These are phyloP conservation scores for Pythium volutum DNA, from an alignment of 352 stramenopile species.

Conservation along the genomic window DNA sequence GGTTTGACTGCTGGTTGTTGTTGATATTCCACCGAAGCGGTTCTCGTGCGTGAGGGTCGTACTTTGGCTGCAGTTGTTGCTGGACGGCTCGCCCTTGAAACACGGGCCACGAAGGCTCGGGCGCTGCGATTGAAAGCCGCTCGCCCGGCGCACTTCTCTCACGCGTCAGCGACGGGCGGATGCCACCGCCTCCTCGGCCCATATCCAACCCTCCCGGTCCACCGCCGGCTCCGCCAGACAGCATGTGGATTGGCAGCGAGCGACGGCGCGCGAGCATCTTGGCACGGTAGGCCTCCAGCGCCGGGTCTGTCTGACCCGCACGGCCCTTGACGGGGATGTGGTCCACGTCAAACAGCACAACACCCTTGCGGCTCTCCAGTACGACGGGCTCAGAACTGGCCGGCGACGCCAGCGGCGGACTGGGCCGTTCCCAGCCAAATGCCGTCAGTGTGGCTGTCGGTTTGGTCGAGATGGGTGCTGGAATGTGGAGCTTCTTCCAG, in stretches of 20 bases:
- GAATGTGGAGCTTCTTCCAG: not conserved
- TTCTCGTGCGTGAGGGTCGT: not conserved
- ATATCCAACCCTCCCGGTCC: not conserved
- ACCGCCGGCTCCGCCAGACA: constrained; percentile 16
- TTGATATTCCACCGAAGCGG: not conserved
- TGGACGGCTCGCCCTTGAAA: not conserved
- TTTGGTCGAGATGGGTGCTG: constrained; percentile 7
- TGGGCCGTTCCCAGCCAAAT: constrained; percentile 11
- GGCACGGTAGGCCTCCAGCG: constrained; percentile 12
- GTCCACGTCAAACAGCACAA: constrained; percentile 52
- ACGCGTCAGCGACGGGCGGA: not conserved
- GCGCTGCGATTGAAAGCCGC: not conserved
- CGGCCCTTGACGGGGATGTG: constrained; percentile 25
- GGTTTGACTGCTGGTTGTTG: no score
- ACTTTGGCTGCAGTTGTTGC: no score
- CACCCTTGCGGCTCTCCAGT: constrained; percentile 3
- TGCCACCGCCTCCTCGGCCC: not conserved
- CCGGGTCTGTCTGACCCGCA: constrained; percentile 10
- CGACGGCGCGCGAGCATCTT: constrained; percentile 32
- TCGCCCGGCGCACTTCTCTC: constrained; percentile 7
- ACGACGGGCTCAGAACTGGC: constrained; percentile 8
- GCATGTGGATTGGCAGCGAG: constrained; percentile 45
- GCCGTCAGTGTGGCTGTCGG: not conserved
- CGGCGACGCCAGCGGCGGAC: not conserved
- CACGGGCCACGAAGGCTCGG: not conserved